phyloP scores from a whole-genome alignment of 2,329 filamentous ascomycete genomes.

The Lachnellula hyalina region DNA sequence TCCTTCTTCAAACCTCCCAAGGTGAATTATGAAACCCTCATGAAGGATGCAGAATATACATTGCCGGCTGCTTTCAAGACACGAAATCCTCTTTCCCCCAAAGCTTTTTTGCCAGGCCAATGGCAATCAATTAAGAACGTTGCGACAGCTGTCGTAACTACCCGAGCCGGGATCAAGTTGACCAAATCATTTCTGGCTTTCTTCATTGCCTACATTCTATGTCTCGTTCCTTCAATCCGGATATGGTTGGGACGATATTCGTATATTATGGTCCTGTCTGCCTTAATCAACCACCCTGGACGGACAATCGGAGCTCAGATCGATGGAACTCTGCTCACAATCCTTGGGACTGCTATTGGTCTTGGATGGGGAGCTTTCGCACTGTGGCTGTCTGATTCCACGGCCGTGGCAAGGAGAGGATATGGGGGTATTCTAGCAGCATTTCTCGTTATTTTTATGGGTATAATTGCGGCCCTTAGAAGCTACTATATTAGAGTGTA shows the following conservation, averaged over 20 bases:
- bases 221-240: constrained; percentile 44
- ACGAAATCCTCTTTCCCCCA: constrained; percentile 41
- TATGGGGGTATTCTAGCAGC: constrained; percentile 51
- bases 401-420: constrained; percentile 39
- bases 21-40: constrained; percentile 35
- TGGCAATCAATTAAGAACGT: constrained; percentile 41
- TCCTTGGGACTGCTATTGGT: constrained; percentile 47
- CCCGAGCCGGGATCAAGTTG: constrained; percentile 46
- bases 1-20: constrained; percentile 38
- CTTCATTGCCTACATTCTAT: constrained; percentile 50
- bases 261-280: constrained; percentile 52
- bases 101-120: constrained; percentile 43
- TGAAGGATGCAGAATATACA: constrained; percentile 38
- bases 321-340: constrained; percentile 49
- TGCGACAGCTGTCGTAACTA: constrained; percentile 38
- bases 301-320: constrained; percentile 52
- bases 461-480: constrained; percentile 45
- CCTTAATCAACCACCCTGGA: constrained; percentile 53
- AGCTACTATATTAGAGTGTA: constrained; percentile 52
- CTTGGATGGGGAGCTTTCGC: constrained; percentile 51
- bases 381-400: constrained; percentile 48
- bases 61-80: constrained; percentile 44
- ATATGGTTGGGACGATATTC: constrained; percentile 48
- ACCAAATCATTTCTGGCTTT: constrained; percentile 51
- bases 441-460: constrained; percentile 51